phyloP scores from a whole-genome alignment of 176 grass and related monocot species.

The Typha latifolia region DNA sequence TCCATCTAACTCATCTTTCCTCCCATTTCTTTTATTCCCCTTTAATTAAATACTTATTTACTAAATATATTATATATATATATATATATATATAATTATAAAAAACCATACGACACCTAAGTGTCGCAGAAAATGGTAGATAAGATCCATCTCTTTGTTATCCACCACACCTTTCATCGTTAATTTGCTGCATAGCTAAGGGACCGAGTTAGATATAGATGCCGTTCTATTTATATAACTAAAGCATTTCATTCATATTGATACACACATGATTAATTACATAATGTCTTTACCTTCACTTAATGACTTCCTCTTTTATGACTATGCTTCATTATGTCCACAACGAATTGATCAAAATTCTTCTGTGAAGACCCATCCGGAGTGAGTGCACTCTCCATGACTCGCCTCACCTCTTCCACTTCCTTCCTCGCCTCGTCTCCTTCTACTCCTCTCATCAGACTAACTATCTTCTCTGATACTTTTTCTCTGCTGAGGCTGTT shows the following conservation, averaged over 20 bases:
- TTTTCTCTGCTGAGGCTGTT: slow-evolving; percentile 25
- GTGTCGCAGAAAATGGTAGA: too few species aligned
- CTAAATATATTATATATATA: too few species aligned
- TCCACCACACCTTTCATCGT: too few species aligned
- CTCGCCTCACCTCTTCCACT: slow-evolving; percentile 24
- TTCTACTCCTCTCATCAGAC: slow-evolving; percentile 30
- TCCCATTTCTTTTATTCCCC: too few species aligned
- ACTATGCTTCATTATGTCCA: slow-evolving; percentile 29
- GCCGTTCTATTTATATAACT: too few species aligned
- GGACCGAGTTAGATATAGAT: too few species aligned
- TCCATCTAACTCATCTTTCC: too few species aligned
- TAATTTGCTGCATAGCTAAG: too few species aligned
- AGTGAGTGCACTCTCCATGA: slow-evolving; percentile 22
- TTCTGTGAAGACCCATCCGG: slow-evolving; percentile 40
- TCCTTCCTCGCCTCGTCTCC: slow-evolving; percentile 20
- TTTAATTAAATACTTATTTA: too few species aligned
- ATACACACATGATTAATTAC: neutral
- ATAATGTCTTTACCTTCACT: neutral
- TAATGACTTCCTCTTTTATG: neutral
- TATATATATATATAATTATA: too few species aligned
- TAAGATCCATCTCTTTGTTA: too few species aligned
- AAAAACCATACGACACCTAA: too few species aligned
- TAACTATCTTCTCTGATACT: slow-evolving; percentile 26
- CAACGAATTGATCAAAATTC: slow-evolving; percentile 44
- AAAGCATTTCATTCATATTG: neutral